Conservation (phyloP, 208 protist species). For the Acanthamoeba lenticulata region DNA sequence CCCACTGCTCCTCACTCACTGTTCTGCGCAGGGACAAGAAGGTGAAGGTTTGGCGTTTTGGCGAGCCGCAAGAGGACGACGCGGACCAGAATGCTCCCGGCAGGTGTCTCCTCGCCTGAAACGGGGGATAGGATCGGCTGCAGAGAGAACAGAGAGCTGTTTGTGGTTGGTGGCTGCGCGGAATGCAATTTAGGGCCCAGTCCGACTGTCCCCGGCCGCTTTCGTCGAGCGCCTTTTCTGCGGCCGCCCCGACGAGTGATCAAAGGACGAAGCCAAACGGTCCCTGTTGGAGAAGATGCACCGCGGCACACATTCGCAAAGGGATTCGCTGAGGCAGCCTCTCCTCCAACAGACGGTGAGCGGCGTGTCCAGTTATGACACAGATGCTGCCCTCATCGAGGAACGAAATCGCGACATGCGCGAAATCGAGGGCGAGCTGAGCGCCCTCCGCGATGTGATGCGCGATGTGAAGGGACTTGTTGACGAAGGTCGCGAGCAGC, state of each 20-base stretch:
- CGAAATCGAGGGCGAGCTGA: slow-evolving; percentile 6
- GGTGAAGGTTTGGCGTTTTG: slow-evolving; percentile 51
- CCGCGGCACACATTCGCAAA: neutral
- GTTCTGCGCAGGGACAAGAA: slow-evolving; percentile 21
- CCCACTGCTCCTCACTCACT: neutral
- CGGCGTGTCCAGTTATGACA: neutral
- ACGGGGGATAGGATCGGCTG: no score
- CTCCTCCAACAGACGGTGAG: slow-evolving; percentile 4
- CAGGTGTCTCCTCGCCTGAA: neutral
- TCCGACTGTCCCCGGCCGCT: neutral
- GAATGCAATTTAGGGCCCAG: neutral
- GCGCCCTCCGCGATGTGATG: slow-evolving; percentile 17
- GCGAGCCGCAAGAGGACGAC: neutral
- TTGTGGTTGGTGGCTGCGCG: neutral
- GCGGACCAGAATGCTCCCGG: neutral
- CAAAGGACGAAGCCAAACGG: neutral
- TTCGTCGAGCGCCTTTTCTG: neutral
- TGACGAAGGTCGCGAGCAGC: neutral
- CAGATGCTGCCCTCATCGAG: slow-evolving; percentile 27
- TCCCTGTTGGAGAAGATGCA: neutral
- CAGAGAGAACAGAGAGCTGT: no score
- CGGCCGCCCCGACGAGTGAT: neutral
- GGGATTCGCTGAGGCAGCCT: slow-evolving; percentile 22
- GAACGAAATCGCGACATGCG: slow-evolving; percentile 22
- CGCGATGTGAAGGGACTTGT: slow-evolving; percentile 12